phyloP scores from a whole-genome alignment of 371 early-diverging fungal species.

The Rhizopus arrhizus region DNA sequence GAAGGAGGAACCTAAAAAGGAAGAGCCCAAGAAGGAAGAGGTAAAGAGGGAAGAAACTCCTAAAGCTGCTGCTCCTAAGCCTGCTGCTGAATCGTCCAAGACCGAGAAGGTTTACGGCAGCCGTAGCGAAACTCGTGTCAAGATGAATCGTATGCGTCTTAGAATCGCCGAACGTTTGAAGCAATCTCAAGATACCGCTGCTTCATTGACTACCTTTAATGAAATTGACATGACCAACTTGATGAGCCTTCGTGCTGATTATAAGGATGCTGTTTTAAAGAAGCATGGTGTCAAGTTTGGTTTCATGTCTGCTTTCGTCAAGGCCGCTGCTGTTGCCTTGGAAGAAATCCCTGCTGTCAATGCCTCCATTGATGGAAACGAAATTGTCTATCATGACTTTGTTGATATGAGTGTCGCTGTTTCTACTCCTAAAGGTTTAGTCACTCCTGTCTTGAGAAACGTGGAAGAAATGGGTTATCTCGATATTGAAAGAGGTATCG shows the following conservation, averaged over 20 bases:
- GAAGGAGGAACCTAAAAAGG: conserved; percentile 54
- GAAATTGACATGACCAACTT: conserved; percentile 96
- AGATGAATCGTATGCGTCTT: conserved; percentile 97
- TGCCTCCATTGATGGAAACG: conserved; percentile 86
- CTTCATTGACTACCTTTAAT: conserved; percentile 97
- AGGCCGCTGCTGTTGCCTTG: conserved; percentile 84
- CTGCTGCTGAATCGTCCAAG: conserved; percentile 21
- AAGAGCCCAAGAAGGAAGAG: conserved; percentile 32
- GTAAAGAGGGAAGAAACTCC: conserved; percentile 34
- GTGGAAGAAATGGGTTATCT: conserved; percentile 83
- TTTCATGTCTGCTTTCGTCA: conserved; percentile 97
- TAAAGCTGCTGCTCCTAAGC: conserved; percentile 26
- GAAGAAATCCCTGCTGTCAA: conserved; percentile 92
- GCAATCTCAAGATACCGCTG: conserved; percentile 95
- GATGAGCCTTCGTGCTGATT: conserved; percentile 84
- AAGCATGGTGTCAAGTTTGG: conserved; percentile 96
- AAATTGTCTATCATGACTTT: conserved; percentile 90
- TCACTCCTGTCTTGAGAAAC: conserved; percentile 95
- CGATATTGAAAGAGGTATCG: conserved; percentile 90
- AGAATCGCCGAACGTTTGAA: conserved; percentile 93
- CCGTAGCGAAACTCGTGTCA: conserved; percentile 75
- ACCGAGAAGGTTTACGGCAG: conserved; percentile 36
- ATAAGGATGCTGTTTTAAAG: conserved; percentile 93
- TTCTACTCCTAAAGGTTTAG: conserved; percentile 97
- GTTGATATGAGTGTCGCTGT: conserved; percentile 96